Conservation (phyloP, 345 rosid species). For the Gossypium sturtianum region DNA sequence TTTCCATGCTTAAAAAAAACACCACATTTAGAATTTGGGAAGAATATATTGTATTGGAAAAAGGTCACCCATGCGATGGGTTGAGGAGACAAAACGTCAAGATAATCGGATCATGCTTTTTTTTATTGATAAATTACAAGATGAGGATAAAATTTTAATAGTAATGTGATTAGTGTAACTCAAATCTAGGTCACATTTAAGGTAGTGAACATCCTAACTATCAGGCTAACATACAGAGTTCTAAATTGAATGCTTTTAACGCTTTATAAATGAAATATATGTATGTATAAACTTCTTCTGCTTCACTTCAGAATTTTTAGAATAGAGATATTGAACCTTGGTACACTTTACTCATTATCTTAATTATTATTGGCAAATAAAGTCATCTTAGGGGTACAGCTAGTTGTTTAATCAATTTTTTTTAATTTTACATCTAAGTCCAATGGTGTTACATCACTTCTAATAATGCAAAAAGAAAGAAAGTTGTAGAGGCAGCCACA, state of each 20-base stretch:
- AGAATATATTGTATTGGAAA: not conserved
- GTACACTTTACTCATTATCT: not conserved
- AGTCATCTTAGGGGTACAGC: not conserved
- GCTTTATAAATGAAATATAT: not conserved
- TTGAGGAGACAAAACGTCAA: not conserved
- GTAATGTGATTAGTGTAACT: rapidly evolving
- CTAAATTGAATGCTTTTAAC: not conserved
- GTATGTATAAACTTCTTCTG: too few relatives aligned
- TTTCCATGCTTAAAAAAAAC: not conserved
- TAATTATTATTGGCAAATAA: not conserved
- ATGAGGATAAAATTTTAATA: too few relatives aligned
- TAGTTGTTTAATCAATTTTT: conserved; percentile 3
- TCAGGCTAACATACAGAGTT: not conserved
- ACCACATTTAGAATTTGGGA: not conserved
- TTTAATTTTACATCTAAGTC: not conserved
- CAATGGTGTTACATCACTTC: not conserved
- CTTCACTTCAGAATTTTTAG: not conserved
- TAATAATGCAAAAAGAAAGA: not conserved
- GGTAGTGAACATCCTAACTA: rapidly evolving
- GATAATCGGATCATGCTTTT: not conserved
- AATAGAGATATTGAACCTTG: not conserved
- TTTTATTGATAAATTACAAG: not conserved
- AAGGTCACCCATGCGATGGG: not conserved
- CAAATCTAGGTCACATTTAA: too few relatives aligned
- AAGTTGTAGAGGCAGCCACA: too few relatives aligned